These are phyloP conservation scores for Chernovozyma sophiae-reginae DNA, from an alignment of 1,139 yeast genomes.

Conservation along the genomic window DNA sequence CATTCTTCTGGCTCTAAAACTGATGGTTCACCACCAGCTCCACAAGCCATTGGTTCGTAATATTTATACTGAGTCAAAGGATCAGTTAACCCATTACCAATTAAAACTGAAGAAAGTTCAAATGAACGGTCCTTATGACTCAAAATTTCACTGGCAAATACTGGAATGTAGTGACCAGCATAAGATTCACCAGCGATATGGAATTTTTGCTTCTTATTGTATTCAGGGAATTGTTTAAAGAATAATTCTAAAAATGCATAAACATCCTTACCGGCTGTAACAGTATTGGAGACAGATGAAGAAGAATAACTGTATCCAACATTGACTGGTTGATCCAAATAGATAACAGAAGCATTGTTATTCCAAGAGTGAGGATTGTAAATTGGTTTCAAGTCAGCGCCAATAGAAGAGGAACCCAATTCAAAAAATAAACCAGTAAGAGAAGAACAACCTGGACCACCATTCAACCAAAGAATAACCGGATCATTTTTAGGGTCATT, in stretches of 20 bases:
- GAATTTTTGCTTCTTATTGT: conserved; percentile 58
- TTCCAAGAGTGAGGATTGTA: conserved; percentile 43
- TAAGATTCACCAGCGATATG: conserved; percentile 99
- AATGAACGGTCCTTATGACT: conserved; percentile 74
- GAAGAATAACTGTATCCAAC: conserved; percentile 81
- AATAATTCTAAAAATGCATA: conserved; percentile 88
- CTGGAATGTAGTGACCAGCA: conserved; percentile 97
- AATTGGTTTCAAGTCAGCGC: conserved; percentile 31
- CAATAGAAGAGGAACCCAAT: conserved; percentile 40
- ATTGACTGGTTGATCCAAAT: conserved; percentile 46
- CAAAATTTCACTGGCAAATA: conserved; percentile 82
- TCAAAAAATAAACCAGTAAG: conserved; percentile 42
- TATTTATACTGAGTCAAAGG: conserved; percentile 83
- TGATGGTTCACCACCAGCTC: conserved; percentile 83
- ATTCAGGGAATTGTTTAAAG: conserved; percentile 88
- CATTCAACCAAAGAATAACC: conserved; percentile 43
- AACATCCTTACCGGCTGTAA: conserved; percentile 90
- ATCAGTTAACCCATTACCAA: conserved; percentile 96
- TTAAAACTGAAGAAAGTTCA: conserved; percentile 80
- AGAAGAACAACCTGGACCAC: conserved; percentile 46
- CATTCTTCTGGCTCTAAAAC: conserved; percentile 80
- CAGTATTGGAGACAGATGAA: conserved; percentile 61
- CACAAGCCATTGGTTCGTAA: conserved; percentile 98
- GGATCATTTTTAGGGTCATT: conserved; percentile 44
- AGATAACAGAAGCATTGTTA: conserved; percentile 41